Evolutionary conservation across 2,329 filamentous ascomycete genomes (phyloP).

Genomic region (Talaromyces albobiverticillius): DNA sequence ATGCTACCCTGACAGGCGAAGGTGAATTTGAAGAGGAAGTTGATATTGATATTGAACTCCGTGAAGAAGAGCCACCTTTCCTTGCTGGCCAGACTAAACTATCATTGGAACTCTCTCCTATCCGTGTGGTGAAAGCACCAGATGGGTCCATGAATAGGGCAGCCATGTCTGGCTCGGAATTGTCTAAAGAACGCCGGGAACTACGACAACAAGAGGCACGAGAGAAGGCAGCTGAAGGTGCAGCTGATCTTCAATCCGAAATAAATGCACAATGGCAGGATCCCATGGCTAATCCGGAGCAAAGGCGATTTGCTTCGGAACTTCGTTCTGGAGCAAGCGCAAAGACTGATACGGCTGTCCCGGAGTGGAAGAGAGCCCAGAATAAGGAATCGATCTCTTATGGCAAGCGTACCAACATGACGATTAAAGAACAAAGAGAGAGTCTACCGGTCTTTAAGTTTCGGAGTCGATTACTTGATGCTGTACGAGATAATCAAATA

Average conservation of each 20-base stretch:
- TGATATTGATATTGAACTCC: slow-evolving; percentile 94
- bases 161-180: slow-evolving; percentile 84
- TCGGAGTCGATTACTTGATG: slow-evolving; percentile 80
- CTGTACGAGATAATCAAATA: slow-evolving; percentile 82
- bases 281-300: slow-evolving; percentile 83
- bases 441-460: slow-evolving; percentile 86
- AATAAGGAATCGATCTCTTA: slow-evolving; percentile 76
- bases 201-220: slow-evolving; percentile 84
- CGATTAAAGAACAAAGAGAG: slow-evolving; percentile 92
- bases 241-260: slow-evolving; percentile 64
- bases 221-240: slow-evolving; percentile 70
- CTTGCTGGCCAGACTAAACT: slow-evolving; percentile 94
- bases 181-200: slow-evolving; percentile 89
- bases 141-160: slow-evolving; percentile 97
- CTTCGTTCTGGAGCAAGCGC: slow-evolving; percentile 64
- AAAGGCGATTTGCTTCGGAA: slow-evolving; percentile 86
- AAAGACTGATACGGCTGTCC: slow-evolving; percentile 62
- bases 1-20: slow-evolving; percentile 80
- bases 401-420: slow-evolving; percentile 83
- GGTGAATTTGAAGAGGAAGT: slow-evolving; percentile 89
- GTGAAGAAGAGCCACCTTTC: slow-evolving; percentile 95
- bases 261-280: slow-evolving; percentile 81
- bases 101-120: slow-evolving; percentile 89
- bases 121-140: slow-evolving; percentile 93
- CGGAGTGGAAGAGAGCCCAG: slow-evolving; percentile 89